Percentiles rank a stretch among this genome's conserved stretches.
These are phyloP conservation scores for Dryas drummondii DNA, from an alignment of 306 rosid species.

Conservation along the genomic window DNA sequence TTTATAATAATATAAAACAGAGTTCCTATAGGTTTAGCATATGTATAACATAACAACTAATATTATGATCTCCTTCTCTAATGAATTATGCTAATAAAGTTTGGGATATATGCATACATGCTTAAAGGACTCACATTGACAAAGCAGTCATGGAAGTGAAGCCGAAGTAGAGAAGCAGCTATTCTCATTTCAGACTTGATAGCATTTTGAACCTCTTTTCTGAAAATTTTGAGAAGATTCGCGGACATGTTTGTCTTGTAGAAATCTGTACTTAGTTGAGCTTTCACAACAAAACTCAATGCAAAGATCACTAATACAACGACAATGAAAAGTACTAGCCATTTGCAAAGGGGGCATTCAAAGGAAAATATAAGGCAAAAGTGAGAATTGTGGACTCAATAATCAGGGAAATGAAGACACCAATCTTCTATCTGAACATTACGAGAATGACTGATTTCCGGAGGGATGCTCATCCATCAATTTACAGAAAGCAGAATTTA, in stretches of 20 bases:
- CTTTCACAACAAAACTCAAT: constrained; percentile 40
- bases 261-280: constrained; percentile 65
- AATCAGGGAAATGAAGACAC: constrained; percentile 20
- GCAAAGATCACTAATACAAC: constrained; percentile 24
- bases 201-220: constrained; percentile 57
- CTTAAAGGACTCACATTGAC: constrained; percentile 56
- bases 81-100: not conserved
- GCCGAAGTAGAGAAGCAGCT: constrained; percentile 88
- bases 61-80: no score
- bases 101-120: not conserved
- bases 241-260: constrained; percentile 67
- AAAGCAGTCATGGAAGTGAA: constrained; percentile 95
- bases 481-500: constrained; percentile 48
- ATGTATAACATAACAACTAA: no score
- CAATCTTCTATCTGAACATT: constrained; percentile 23
- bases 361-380: constrained; percentile 18
- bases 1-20: no score
- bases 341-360: constrained; percentile 1
- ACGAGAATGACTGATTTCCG: constrained; percentile 26
- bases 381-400: constrained; percentile 26
- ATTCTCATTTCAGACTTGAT: constrained; percentile 64
- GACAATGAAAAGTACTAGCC: constrained; percentile 9
- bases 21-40: not conserved
- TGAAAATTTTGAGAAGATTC: constrained; percentile 46
- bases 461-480: constrained; percentile 28